A percentile compares a stretch with the other conserved stretches of the same genome.
Evolutionary conservation across 2,329 filamentous ascomycete species (phyloP).

Genomic region (Chrysosporium queenslandicum): DNA sequence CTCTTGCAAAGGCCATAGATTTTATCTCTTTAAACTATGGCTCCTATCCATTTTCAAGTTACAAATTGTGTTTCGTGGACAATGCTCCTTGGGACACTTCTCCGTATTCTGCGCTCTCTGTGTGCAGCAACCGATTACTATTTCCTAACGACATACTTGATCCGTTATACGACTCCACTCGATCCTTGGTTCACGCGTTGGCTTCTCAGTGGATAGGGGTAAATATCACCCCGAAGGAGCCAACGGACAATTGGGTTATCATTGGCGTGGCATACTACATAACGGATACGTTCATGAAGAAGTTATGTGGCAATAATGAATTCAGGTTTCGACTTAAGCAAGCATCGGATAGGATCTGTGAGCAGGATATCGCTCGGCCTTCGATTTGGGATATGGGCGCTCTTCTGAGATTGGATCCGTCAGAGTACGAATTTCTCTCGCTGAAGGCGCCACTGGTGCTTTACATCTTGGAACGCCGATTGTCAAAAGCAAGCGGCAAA

Average conservation of each 20-base stretch:
- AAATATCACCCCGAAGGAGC: constrained; percentile 74
- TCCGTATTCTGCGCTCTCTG: constrained; percentile 69
- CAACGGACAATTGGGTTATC: constrained; percentile 76
- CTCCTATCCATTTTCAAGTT: constrained; percentile 81
- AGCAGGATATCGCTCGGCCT: constrained; percentile 70
- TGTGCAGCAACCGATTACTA: constrained; percentile 77
- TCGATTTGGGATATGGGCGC: constrained; percentile 72
- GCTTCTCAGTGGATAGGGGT: constrained; percentile 92
- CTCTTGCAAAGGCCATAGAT: constrained; percentile 77
- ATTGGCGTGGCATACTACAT: constrained; percentile 89
- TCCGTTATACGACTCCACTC: constrained; percentile 68
- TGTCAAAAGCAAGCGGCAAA: constrained; percentile 79
- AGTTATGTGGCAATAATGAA: constrained; percentile 86
- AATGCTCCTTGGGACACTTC: constrained; percentile 68
- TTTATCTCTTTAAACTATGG: constrained; percentile 81
- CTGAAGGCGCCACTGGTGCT: constrained; percentile 85
- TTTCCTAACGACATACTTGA: constrained; percentile 81
- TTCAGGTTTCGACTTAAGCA: constrained; percentile 83
- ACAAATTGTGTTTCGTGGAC: constrained; percentile 90
- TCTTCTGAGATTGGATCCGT: constrained; percentile 65
- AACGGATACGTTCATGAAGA: constrained; percentile 84
- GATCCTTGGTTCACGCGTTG: constrained; percentile 69
- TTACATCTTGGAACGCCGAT: constrained; percentile 83
- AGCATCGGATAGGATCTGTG: constrained; percentile 69
- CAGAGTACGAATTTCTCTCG: constrained; percentile 81